Evolutionary conservation across 2,329 filamentous ascomycete genomes (phyloP), one percentile per base, ranked within the genome.

Genomic region (Trichoderma arundinaceum): DNA sequence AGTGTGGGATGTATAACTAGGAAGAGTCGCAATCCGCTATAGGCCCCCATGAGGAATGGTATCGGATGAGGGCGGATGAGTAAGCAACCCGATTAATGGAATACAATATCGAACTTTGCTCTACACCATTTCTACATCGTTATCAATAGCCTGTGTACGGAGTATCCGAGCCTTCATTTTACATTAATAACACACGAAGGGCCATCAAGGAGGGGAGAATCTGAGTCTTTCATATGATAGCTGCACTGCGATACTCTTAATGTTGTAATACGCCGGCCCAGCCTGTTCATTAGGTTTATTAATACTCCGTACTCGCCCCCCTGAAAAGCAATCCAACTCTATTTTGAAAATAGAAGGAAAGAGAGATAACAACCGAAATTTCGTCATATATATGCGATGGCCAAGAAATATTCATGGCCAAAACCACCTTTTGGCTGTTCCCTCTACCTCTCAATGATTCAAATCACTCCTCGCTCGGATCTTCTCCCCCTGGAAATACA

Each of bases 401-500:
- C 7, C 41, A 12, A 3, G 44, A 13, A 49, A 28, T 22, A 39
- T 13, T 51, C 4, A 33, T 1, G 3, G 15, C 10, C 39, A 4
- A 13, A 15, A 33, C 15, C 2, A 6, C 15, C 10, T 33, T 22
- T 48, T 44, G 7, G 6, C 38, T 19, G 1, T 41, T 28, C 28
- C 17, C 22, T 22, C n/a, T 19, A 15, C 3, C 35, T 6, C 53
- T 65, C 53, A 43, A 10, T 43, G 28, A n/a, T 58, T 64, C 32
- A 58, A 35, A 33, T 33, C 32, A 32, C 56, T 65, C 28, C 15
- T 61, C 17, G 28, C 56, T 61, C 48, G 56, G 2, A 48, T 65
- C 38, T 15, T 48, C 56, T 53, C 56, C 48, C 56, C 56, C n/a
- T 43, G 19, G 19, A 53, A 13, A 52, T 65, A 65, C 38, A 65